phyloP scores from a whole-genome alignment of 2,329 filamentous ascomycete genomes.

The Beauveria medogensis region DNA sequence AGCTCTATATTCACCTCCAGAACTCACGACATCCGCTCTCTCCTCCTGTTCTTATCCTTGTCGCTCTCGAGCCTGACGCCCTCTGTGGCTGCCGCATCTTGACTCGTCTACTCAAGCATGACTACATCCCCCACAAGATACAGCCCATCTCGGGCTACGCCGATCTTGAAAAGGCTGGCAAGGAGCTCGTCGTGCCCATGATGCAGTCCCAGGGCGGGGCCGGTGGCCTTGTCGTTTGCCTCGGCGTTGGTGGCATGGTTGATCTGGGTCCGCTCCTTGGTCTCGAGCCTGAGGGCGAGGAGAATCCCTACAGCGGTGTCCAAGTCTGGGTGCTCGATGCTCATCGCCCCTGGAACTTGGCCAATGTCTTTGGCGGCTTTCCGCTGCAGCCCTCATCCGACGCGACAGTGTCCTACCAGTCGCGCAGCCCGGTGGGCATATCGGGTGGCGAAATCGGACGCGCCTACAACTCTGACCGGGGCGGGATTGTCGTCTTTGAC shows the following conservation, averaged over 20 bases:
- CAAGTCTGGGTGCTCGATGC: conserved; percentile 94
- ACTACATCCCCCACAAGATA: conserved; percentile 97
- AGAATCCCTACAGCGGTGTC: conserved; percentile 68
- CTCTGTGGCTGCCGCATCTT: conserved; percentile 93
- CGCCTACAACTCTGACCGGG: conserved; percentile 67
- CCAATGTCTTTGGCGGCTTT: conserved; percentile 81
- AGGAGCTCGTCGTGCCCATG: conserved; percentile 75
- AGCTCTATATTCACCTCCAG: conserved; percentile 85
- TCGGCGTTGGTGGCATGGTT: conserved; percentile 87
- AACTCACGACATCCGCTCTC: conserved; percentile 81
- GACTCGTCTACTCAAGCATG: conserved; percentile 85
- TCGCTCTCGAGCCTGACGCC: conserved; percentile 89
- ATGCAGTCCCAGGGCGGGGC: conserved; percentile 75
- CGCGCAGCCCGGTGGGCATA: conserved; percentile 56
- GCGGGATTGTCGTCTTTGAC: conserved; percentile 89
- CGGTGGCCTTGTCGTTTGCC: conserved; percentile 82
- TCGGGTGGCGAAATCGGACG: conserved; percentile 63
- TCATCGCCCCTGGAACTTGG: conserved; percentile 86
- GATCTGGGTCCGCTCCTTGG: conserved; percentile 76
- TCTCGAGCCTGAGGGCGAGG: conserved; percentile 55
- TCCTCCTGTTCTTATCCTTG: conserved; percentile 83
- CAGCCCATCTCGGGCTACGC: conserved; percentile 89
- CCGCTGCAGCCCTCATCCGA: conserved; percentile 46
- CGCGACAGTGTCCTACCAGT: conserved; percentile 36
- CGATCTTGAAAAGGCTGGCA: conserved; percentile 73